A percentile compares a stretch with the other conserved stretches of the same genome.
Evolutionary conservation across 495 filamentous ascomycete species (phyloP).

Genomic region (Lophium mytilinum): DNA sequence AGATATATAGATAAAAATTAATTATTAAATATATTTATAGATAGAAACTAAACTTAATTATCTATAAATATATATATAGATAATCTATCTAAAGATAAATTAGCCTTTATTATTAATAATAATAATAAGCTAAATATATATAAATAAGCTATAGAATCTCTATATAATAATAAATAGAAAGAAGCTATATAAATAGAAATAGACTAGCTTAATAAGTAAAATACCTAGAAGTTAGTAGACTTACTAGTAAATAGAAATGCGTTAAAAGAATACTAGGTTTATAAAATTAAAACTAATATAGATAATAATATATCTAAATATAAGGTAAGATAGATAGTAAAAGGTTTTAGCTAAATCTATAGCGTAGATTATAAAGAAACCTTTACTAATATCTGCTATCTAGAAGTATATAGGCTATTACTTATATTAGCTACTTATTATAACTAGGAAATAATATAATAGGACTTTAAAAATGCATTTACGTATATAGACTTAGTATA

Average conservation of each 20-base stretch:
- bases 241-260: slow-evolving; percentile 11
- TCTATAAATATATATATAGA: neutral
- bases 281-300: slow-evolving; percentile 13
- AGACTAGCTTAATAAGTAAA: neutral
- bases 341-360: slow-evolving; percentile 22
- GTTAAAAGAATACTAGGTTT: slow-evolving; percentile 14
- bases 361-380: slow-evolving; percentile 28
- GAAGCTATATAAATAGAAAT: neutral
- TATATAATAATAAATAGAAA: neutral
- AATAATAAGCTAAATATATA: neutral
- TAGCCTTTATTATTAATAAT: neutral
- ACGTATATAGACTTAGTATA: too few species aligned
- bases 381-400: slow-evolving; percentile 17
- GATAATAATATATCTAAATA: slow-evolving; percentile 12
- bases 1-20: too few species aligned
- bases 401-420: slow-evolving; percentile 5
- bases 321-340: slow-evolving; percentile 22
- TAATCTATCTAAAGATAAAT: neutral
- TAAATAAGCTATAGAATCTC: neutral
- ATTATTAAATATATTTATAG: too few species aligned
- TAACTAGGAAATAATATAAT: slow-evolving; percentile 31
- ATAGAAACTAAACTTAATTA: too few species aligned
- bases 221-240: slow-evolving; percentile 4
- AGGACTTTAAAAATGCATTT: slow-evolving; percentile 13
- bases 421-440: slow-evolving; percentile 11